Base-by-base conservation (phyloP, 169 alveolate species). In the Babesia ovata region DNA sequence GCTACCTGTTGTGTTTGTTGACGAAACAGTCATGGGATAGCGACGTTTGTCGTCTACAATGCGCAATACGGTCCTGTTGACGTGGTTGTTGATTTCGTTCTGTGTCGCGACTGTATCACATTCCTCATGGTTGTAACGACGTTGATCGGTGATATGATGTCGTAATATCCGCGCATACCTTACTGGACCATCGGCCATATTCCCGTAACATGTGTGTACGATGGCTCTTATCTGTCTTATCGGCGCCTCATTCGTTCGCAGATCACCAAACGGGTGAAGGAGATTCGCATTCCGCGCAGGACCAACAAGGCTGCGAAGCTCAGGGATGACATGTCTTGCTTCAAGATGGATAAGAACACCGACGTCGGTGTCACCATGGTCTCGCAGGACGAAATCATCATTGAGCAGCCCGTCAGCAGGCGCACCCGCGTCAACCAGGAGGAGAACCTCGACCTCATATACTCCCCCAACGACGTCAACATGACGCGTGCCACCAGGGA, bases 201-300 rank as follows among this genome's bases (percentile, higher is more conserved):
- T 33, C 6, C 39, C 39, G 39, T 33, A 2, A 33, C 10, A 2
- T 4, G 39, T 33, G 39, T 33, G 39, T 33, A 6, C 6, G 10
- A 6, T 6, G 39, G 39, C 39, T 6, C 39, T 33, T 6, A 4
- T 33, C 39, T 33, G 39, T 33, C 39, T 33, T 33, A 6, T 6
- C 39, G 39, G 39, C 39, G 39, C 39, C 19, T 45, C 4, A 45
- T 17, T 45, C 19, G 50, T 29, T 33, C 19, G 56, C 77, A 91
- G 95, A 84, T 86, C 16, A 87, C 90, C 26, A 92, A 92, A 75
- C 63, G 91, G 26, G 69, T 92, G 45, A 86, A 89, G 70, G 94
- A 86, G 75, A 86, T 78, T 4, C 69, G 79, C 6, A 67, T 84
- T 2, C 77, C 69, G n/a, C 79, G 86, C 50, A 71, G 78, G 24